These are phyloP conservation scores for Russula ochroleuca DNA, from an alignment of 768 basidiomycete genomes.

Conservation along the genomic window DNA sequence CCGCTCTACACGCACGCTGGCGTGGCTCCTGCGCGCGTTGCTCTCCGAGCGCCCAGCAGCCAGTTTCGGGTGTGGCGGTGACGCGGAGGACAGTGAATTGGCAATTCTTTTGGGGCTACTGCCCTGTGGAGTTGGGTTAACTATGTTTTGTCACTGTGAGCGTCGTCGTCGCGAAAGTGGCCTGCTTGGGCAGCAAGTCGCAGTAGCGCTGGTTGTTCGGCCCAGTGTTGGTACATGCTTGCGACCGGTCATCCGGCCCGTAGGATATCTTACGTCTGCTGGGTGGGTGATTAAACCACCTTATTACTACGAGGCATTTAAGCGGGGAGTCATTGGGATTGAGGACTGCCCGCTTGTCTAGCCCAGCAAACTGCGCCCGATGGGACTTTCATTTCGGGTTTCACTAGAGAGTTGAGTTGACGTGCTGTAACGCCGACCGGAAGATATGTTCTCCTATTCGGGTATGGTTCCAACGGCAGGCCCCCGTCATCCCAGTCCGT, in stretches of 20 bases:
- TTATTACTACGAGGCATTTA: not conserved
- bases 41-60: conserved; percentile 48
- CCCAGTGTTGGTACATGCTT: not conserved
- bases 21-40: conserved; percentile 39
- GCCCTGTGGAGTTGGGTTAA: not conserved
- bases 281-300: too few relatives aligned
- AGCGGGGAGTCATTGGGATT: not conserved
- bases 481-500: conserved; percentile 5
- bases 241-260: conserved; percentile 17
- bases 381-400: not conserved
- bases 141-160: not conserved
- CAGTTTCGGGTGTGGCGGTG: conserved; percentile 59
- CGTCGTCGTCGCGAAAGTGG: conserved; percentile 1
- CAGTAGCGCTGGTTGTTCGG: conserved; percentile 9
- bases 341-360: not conserved
- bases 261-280: not conserved
- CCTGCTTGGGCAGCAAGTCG: not conserved
- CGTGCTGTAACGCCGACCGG: not conserved
- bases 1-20: conserved; percentile 36
- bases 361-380: not conserved
- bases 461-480: conserved; percentile 11
- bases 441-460: conserved; percentile 6
- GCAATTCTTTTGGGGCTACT: not conserved
- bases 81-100: conserved; percentile 73
- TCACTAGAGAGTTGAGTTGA: not conserved